phyloP scores from a whole-genome alignment of 257 asterid species.

The Fraxinus excelsior region DNA sequence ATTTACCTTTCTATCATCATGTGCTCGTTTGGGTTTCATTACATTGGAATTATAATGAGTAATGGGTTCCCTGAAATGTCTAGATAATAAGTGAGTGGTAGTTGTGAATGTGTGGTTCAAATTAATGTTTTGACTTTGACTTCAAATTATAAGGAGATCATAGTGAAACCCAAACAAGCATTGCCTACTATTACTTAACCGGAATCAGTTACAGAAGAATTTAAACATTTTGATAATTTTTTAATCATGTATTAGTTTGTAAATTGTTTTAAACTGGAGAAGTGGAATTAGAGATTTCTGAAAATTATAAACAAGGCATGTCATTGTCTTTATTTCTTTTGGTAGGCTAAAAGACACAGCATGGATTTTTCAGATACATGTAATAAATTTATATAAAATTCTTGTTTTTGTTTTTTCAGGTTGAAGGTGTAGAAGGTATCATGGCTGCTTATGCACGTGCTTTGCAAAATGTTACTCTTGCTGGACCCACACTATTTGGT shows the following conservation, averaged over 20 bases:
- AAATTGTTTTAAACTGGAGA: background rate
- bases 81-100: too few species aligned
- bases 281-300: background rate
- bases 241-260: background rate
- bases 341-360: background rate
- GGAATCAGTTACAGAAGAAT: background rate
- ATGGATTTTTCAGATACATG: background rate
- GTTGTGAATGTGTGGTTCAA: background rate
- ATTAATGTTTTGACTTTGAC: background rate
- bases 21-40: too few species aligned
- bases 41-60: too few species aligned
- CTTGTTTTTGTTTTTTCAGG: conserved; percentile 35
- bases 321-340: background rate
- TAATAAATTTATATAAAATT: background rate
- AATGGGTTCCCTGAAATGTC: too few species aligned
- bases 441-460: conserved; percentile 76
- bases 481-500: conserved; percentile 84
- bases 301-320: background rate
- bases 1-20: background rate
- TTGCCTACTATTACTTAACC: background rate
- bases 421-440: conserved; percentile 75
- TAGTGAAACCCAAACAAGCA: too few species aligned
- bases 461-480: conserved; percentile 53
- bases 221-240: background rate
- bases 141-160: too few species aligned